These are phyloP conservation scores for Trametes versicolor DNA, from an alignment of 1,284 basidiomycete genomes.

Conservation along the genomic window DNA sequence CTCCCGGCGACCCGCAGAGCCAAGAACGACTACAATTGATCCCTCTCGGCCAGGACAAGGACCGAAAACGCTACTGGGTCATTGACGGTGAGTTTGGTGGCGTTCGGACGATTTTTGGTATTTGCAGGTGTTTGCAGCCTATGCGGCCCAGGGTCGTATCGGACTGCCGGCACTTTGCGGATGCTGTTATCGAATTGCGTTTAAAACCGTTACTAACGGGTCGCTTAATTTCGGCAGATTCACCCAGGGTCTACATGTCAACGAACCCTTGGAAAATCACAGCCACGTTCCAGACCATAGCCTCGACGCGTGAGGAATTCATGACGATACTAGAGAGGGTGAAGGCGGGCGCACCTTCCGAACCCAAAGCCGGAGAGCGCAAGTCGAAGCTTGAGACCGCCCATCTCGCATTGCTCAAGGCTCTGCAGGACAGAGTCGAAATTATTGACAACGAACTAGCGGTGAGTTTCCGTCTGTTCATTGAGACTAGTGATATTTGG, in stretches of 20 bases:
- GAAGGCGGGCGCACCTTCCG: conserved; percentile 59
- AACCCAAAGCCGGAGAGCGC: conserved; percentile 58
- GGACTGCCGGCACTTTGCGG: conserved; percentile 36
- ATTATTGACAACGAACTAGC: conserved; percentile 71
- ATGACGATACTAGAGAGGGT: conserved; percentile 66
- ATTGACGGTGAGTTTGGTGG: conserved; percentile 76
- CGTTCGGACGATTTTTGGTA: conserved; percentile 50
- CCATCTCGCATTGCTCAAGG: conserved; percentile 68
- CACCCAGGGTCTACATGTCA: conserved; percentile 80
- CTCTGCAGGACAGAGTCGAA: conserved; percentile 69
- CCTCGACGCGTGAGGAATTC: conserved; percentile 78
- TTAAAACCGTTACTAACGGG: conserved; percentile 38
- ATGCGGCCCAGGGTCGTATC: conserved; percentile 46
- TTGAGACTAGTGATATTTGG: neutral
- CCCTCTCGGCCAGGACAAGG: conserved; percentile 77
- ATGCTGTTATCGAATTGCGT: conserved; percentile 26
- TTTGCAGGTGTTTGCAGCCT: conserved; percentile 76
- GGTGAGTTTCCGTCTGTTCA: conserved; percentile 56
- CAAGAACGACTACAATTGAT: conserved; percentile 68
- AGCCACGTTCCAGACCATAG: conserved; percentile 72
- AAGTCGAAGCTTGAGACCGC: conserved; percentile 61
- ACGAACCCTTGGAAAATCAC: conserved; percentile 89
- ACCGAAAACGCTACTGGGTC: conserved; percentile 81
- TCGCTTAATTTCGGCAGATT: conserved; percentile 62
- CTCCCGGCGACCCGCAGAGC: conserved; percentile 65